Evolutionary conservation across 257 asterid species (phyloP).

Genomic region (Galeopsis tetrahit): DNA sequence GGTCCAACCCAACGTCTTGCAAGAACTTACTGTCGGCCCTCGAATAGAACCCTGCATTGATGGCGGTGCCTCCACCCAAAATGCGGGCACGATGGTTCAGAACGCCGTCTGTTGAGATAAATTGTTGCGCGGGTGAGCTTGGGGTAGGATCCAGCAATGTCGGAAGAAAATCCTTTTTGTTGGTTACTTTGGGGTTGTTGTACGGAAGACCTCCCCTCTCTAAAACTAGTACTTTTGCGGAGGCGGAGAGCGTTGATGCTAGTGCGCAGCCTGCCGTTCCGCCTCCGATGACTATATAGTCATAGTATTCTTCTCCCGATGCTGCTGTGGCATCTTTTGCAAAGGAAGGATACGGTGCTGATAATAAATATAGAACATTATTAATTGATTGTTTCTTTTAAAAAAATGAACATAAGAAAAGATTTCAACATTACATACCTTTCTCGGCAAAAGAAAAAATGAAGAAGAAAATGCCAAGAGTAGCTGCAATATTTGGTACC

Average conservation of each 20-base stretch:
- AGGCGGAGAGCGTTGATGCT: constrained; percentile 76
- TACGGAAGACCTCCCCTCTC: constrained; percentile 37
- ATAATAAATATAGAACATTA: too few species aligned
- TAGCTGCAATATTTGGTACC: too few species aligned
- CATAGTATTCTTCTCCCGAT: not conserved
- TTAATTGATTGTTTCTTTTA: too few species aligned
- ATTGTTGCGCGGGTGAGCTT: constrained; percentile 40
- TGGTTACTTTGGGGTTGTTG: not conserved
- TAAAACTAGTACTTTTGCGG: constrained; percentile 55
- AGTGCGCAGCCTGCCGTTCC: constrained; percentile 85
- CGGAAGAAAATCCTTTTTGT: not conserved
- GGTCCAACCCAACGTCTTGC: constrained; percentile 34
- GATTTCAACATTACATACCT: too few species aligned
- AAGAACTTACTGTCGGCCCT: constrained; percentile 52
- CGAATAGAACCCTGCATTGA: constrained; percentile 83
- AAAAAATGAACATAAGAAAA: too few species aligned
- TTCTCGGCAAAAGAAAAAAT: too few species aligned
- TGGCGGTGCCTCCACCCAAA: constrained; percentile 77
- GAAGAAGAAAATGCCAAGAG: too few species aligned
- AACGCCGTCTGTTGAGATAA: constrained; percentile 69
- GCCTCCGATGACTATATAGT: constrained; percentile 38
- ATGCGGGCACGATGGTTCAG: constrained; percentile 77
- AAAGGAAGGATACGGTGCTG: too few species aligned
- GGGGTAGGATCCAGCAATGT: constrained; percentile 47
- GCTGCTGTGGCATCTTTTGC: not conserved